Base-by-base conservation (phyloP, 495 filamentous ascomycete species). In the Monascus purpureus region DNA sequence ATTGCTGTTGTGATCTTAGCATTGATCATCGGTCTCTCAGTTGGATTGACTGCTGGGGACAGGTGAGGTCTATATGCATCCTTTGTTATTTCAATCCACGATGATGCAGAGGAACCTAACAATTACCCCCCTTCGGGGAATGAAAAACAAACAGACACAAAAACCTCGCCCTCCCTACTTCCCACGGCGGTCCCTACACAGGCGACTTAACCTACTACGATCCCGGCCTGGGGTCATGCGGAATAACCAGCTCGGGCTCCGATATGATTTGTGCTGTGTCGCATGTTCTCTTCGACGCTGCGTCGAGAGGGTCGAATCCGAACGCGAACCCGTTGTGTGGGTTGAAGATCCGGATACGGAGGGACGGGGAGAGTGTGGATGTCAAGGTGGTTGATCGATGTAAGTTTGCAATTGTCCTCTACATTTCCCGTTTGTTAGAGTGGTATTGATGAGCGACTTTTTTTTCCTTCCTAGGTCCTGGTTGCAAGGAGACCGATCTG, bases 341-440 rank as follows among this genome's bases (percentile, higher is more conserved):
- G 2, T 50, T 60, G 45, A 72, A 60, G 45, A 59, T 92, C 4
- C 52, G 75, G 29, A 58, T 79, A 4, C 55, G 50, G 26, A 49
- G 73, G 17, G 55, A 63, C 18, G 65, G 61, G n/a, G 47, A 47
- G 14, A 72, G 63, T 23, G 59, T 81, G 0, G 75, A 79, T 47
- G 70, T 85, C 3, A 74, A 50, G 25, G 73, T 92, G 1, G 79
- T 84, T 9, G 83, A 90, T 59, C 57, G 81, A 19, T 88, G 83
- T 56, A 63, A 45, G 9, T 18, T 16, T 2, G 8, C 15, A 17
- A 25, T 22, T 23, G 38, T 41, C 11, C 7, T 20, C 19, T 17
- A 17, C 15, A 7, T 33, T 17, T 24, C 15, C 16, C 14, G 27
- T 25, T 2, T 35, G 9, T 9, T 14, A 17, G 7, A 35, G 4